phyloP scores from a whole-genome alignment of 441 rosid species.

The Corymbia citriodora region DNA sequence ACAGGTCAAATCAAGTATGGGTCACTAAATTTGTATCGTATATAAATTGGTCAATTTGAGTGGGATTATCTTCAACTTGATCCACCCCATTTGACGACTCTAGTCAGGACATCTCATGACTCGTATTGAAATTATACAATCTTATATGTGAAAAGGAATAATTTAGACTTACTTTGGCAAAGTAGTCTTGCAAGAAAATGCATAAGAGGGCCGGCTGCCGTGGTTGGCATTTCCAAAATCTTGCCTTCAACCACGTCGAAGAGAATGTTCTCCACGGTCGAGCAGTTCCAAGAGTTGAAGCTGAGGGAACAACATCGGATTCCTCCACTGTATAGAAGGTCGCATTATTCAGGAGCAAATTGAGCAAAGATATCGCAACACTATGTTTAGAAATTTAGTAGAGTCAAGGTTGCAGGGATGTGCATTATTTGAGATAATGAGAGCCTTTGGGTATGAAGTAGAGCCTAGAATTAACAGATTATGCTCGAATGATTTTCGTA shows the following conservation, averaged over 20 bases:
- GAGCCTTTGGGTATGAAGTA: not conserved
- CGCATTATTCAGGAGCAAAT: not conserved
- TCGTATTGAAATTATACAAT: not conserved
- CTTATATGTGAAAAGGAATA: not conserved
- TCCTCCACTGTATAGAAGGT: not conserved
- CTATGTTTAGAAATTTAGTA: not conserved
- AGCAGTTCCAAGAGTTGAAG: not conserved
- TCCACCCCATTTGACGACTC: not conserved
- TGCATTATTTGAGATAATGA: not conserved
- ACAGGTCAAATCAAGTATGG: not conserved
- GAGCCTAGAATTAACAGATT: not conserved
- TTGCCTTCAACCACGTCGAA: not conserved
- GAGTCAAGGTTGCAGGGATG: not conserved
- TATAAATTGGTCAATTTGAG: not conserved
- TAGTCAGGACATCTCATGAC: not conserved
- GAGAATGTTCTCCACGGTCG: not conserved
- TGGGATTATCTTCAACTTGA: too few relatives aligned
- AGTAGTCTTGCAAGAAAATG: not conserved
- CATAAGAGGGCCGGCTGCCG: not conserved
- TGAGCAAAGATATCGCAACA: not conserved
- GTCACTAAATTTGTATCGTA: not conserved
- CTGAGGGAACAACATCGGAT: not conserved
- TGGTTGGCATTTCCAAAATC: not conserved
- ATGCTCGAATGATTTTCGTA: not conserved
- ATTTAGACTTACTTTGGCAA: too few relatives aligned